Evolutionary conservation across 208 protist species (phyloP).

Genomic region (Trypanosoma vivax): DNA sequence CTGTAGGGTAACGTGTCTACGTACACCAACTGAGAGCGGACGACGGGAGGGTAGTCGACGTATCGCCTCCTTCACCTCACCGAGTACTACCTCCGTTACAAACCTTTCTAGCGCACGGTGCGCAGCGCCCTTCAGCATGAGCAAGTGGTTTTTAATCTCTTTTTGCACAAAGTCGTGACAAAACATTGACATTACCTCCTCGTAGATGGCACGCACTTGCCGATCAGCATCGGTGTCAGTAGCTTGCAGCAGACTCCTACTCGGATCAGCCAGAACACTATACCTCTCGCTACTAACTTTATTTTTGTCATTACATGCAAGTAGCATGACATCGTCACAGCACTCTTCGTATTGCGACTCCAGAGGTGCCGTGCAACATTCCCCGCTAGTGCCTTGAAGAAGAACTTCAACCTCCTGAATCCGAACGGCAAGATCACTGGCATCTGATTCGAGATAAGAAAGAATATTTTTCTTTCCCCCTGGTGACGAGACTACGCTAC

Average conservation of each 20-base stretch:
- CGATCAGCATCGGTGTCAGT: slow-evolving; percentile 8
- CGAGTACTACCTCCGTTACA: slow-evolving; percentile 22
- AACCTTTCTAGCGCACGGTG: slow-evolving; percentile 37
- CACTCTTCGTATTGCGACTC: no score
- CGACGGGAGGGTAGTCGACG: background rate
- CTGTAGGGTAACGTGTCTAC: slow-evolving; percentile 30
- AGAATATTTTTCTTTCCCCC: no score
- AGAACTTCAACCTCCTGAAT: no score
- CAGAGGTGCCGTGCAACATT: no score
- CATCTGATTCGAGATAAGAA: no score
- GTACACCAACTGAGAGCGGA: slow-evolving; percentile 25
- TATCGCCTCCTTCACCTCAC: slow-evolving; percentile 1
- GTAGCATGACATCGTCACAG: background rate
- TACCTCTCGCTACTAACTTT: background rate
- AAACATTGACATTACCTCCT: slow-evolving; percentile 24
- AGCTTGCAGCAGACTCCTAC: background rate
- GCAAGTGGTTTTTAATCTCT: slow-evolving; percentile 14
- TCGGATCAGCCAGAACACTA: background rate
- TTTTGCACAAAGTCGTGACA: slow-evolving; percentile 17
- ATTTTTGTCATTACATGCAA: background rate
- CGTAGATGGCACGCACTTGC: slow-evolving; percentile 35
- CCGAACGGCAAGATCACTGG: no score
- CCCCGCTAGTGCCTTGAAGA: no score
- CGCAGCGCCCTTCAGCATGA: slow-evolving; percentile 8
- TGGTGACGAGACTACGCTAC: no score